Evolutionary conservation across 176 grass and related monocot species (phyloP), one percentile per base, ranked within the genome.

Genomic region (Oryza glumipatula): DNA sequence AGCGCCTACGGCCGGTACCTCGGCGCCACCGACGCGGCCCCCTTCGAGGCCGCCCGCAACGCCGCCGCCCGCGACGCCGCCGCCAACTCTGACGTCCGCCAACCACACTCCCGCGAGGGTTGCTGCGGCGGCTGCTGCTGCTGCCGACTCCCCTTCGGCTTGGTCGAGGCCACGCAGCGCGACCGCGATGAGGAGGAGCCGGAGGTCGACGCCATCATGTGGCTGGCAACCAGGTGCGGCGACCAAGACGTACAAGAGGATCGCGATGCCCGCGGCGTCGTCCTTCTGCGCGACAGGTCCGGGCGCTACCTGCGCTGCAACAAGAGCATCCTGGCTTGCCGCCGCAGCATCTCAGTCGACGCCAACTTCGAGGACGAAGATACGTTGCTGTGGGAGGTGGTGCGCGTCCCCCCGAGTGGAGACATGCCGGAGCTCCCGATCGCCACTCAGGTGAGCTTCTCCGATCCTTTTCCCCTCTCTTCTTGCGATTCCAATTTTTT

Each of bases 1-100:
- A 35, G 85, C 64, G 85, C 69, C 76, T 81, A 87, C 71, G 85
- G 85, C 23, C 71, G 77, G 38, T 87, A 81, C 85, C 85, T 87
- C 52, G 52, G 52, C 3, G 52, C 17, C 16, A 16, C 16, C 52
- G 52, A 19, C 16, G 52, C 14, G 9, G 43, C 43, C 43, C 43
- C 9, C 43, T 9, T 2, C 7, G 43, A 44, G 9, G 43, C 43
- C 43, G 43, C 43, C 43, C 43, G 43, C 43, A 44, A 44, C 10
- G 43, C 43, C 43, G 9, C 43, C 9, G 43, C 43, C 43, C 9
- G 43, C 41, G 43, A 44, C 1, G 5, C 52, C 4, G 15, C 52
- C 6, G 14, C 52, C 52, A 16, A 4, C 52, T 56, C 52, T 41
- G 43, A 44, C 43, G 43, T 10, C 43, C 43, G 43, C 43, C 9